Evolutionary conservation across 805 yeast genomes (phyloP).

Genomic region (Pichia deserticola): DNA sequence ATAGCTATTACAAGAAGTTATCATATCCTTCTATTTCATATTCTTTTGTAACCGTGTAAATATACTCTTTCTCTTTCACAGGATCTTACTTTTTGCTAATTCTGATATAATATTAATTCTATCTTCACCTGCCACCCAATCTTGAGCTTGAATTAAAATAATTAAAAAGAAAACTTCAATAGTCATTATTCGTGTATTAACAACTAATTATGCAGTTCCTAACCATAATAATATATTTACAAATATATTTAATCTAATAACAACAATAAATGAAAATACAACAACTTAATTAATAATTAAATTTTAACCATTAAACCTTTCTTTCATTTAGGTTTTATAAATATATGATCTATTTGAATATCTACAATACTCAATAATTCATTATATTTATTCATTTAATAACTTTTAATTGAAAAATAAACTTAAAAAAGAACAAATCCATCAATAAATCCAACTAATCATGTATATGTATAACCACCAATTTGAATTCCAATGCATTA

Average conservation of each 20-base stretch:
- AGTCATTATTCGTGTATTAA: constrained; percentile 38
- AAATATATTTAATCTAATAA: constrained; percentile 25
- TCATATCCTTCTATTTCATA: no score
- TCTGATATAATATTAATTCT: constrained; percentile 9
- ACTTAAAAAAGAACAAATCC: constrained; percentile 36
- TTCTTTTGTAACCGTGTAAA: not conserved
- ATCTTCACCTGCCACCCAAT: constrained; percentile 19
- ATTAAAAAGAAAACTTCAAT: constrained; percentile 36
- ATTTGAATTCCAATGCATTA: constrained; percentile 30
- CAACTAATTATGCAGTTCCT: constrained; percentile 33
- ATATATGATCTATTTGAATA: constrained; percentile 13
- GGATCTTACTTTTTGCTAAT: constrained; percentile 9
- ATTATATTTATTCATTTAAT: constrained; percentile 21
- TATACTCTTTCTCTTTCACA: constrained; percentile 6
- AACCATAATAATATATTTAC: constrained; percentile 32
- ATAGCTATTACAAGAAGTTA: no score
- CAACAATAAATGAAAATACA: constrained; percentile 19
- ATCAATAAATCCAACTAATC: constrained; percentile 36
- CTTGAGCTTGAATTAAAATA: constrained; percentile 33
- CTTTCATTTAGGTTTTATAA: constrained; percentile 1
- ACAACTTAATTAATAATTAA: constrained; percentile 26
- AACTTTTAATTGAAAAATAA: constrained; percentile 22
- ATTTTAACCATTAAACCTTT: constrained; percentile 6
- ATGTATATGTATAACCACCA: constrained; percentile 42
- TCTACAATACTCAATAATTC: constrained; percentile 24